phyloP scores from a whole-genome alignment of 345 rosid genomes.

The Citrus mangshanensis region DNA sequence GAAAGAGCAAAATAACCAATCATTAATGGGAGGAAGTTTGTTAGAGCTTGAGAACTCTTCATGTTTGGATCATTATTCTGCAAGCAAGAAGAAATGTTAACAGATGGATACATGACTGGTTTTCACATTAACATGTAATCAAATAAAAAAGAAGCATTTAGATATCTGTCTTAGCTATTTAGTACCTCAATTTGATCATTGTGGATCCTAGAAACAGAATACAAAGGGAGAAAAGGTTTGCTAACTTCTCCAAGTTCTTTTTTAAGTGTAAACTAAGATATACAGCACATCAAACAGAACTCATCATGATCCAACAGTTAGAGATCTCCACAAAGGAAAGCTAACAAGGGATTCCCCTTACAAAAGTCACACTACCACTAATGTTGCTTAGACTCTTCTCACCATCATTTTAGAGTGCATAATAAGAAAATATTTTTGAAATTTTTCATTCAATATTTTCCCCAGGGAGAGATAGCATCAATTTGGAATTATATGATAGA shows the following conservation, averaged over 20 bases:
- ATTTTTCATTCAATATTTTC: not conserved
- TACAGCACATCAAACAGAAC: not conserved
- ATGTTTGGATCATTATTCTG: conserved; percentile 82
- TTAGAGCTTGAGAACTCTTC: conserved; percentile 86
- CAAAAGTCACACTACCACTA: not conserved
- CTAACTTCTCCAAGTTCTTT: not conserved
- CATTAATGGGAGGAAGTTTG: conserved; percentile 80
- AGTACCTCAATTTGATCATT: not conserved
- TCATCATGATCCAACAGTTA: not conserved
- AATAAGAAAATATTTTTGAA: not conserved
- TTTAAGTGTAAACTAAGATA: not conserved
- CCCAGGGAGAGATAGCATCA: not conserved
- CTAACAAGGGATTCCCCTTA: not conserved
- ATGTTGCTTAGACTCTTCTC: not conserved
- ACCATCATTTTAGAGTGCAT: not conserved
- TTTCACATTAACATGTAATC: not conserved
- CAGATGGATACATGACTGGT: not conserved
- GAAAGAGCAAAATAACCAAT: conserved; percentile 94
- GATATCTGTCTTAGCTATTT: not conserved
- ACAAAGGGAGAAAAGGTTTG: not conserved
- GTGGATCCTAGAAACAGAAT: not conserved
- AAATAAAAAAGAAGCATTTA: not conserved
- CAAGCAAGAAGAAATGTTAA: conserved; percentile 5
- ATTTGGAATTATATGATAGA: not conserved
- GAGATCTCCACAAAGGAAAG: not conserved